Evolutionary conservation across 805 yeast genomes (phyloP).

Genomic region (Metschnikowia amazonensis): DNA sequence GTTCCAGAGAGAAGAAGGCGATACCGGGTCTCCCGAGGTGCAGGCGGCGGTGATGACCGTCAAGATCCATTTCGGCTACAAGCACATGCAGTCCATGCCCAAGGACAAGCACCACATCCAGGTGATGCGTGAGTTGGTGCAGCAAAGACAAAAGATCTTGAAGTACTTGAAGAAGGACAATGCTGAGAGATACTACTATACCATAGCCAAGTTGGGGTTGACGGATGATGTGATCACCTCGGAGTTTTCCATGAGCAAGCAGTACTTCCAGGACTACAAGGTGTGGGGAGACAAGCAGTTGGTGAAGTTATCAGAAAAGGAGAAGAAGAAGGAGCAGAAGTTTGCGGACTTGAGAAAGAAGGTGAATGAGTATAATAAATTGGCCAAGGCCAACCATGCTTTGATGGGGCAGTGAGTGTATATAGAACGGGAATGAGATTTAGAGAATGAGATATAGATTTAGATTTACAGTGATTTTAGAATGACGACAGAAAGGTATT

Average conservation of each 20-base stretch:
- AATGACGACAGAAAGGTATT: no score
- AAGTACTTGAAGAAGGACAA: conserved; percentile 77
- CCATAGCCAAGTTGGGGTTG: conserved; percentile 83
- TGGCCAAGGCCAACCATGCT: conserved; percentile 32
- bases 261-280: conserved; percentile 72
- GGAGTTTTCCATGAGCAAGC: conserved; percentile 79
- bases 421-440: no score
- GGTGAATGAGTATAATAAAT: conserved; percentile 34
- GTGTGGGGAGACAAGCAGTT: conserved; percentile 72
- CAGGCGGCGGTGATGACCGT: conserved; percentile 91
- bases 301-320: conserved; percentile 45
- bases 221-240: conserved; percentile 71
- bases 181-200: conserved; percentile 79
- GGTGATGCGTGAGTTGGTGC: conserved; percentile 75
- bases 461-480: no score
- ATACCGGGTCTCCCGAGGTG: conserved; percentile 92
- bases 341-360: conserved; percentile 35
- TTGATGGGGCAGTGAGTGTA: no score
- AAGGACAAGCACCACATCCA: conserved; percentile 73
- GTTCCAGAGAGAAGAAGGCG: conserved; percentile 80
- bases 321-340: conserved; percentile 29
- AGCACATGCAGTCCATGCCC: conserved; percentile 61
- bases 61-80: conserved; percentile 70
- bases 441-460: no score
- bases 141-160: conserved; percentile 79